A percentile compares a stretch with the other conserved stretches of the same genome.
Conservation (phyloP, 2,329 filamentous ascomycete species). For the Cordyceps cicadae region DNA sequence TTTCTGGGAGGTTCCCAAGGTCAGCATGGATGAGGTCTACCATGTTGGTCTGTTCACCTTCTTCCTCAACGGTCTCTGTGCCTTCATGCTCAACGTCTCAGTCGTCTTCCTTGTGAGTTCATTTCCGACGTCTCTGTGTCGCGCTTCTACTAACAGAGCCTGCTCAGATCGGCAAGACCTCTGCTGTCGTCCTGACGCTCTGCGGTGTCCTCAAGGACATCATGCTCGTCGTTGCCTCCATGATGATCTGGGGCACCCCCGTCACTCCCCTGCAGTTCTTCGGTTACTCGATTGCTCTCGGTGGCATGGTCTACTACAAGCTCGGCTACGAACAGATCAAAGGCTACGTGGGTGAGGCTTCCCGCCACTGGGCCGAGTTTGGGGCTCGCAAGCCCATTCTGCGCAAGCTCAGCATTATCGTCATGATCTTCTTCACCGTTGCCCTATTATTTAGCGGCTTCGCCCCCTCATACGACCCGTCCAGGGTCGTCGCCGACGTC, state of each 20-base stretch:
- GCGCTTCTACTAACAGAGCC: constrained; percentile 57
- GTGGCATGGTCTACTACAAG: constrained; percentile 74
- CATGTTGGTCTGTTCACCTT: constrained; percentile 65
- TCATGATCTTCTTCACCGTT: constrained; percentile 51
- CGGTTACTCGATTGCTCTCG: constrained; percentile 73
- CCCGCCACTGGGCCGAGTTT: constrained; percentile 69
- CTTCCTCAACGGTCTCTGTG: constrained; percentile 66
- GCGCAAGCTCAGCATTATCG: constrained; percentile 69
- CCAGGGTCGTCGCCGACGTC: constrained; percentile 39
- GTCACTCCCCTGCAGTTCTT: constrained; percentile 72
- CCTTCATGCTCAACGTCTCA: constrained; percentile 76
- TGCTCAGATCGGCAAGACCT: constrained; percentile 80
- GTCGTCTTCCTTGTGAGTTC: constrained; percentile 48
- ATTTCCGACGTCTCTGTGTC: not conserved
- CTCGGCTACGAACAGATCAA: constrained; percentile 67
- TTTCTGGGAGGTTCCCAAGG: constrained; percentile 62
- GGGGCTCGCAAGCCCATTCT: constrained; percentile 65
- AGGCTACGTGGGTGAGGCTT: constrained; percentile 58
- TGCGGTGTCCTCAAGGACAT: constrained; percentile 87
- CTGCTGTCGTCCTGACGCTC: constrained; percentile 75
- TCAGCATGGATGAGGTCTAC: constrained; percentile 63
- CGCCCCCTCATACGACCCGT: constrained; percentile 51
- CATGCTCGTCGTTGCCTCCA: constrained; percentile 68
- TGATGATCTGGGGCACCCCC: constrained; percentile 72
- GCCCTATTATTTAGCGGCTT: constrained; percentile 64